Conservation (phyloP, 139 green algal genomes). For the Ulvella scutata region DNA sequence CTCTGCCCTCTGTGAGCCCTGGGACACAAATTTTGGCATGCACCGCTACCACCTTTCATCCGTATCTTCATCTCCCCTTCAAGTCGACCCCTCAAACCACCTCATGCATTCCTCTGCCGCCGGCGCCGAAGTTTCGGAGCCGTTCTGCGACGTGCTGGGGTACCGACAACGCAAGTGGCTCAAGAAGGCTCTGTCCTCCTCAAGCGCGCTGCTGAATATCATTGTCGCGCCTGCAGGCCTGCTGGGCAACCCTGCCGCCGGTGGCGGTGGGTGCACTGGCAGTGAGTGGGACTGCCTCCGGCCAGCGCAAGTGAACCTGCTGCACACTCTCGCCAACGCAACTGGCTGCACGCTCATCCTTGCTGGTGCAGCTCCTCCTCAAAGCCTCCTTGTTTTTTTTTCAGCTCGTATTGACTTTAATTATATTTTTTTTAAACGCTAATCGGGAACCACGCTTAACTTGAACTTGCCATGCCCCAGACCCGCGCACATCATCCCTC, state of each 20-base stretch:
- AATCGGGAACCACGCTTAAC: no score
- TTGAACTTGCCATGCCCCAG: no score
- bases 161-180: constrained; percentile 29
- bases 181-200: constrained; percentile 6
- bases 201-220: constrained; percentile 18
- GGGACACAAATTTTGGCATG: neutral
- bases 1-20: neutral
- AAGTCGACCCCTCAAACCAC: neutral
- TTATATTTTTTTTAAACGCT: no score
- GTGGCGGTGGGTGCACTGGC: constrained; percentile 12
- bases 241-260: constrained; percentile 12
- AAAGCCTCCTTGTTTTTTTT: no score
- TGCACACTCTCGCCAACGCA: constrained; percentile 32
- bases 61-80: neutral
- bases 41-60: neutral
- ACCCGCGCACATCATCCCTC: no score
- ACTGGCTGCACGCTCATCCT: neutral
- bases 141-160: constrained; percentile 29
- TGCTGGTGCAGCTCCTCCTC: neutral
- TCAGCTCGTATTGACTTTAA: no score
- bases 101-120: neutral
- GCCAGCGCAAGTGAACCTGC: constrained; percentile 27
- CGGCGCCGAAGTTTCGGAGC: neutral
- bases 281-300: constrained; percentile 33
- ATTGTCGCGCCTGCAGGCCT: constrained; percentile 24